Evolutionary conservation across 106 monocot species (phyloP).

Genomic region (Acorus calamus): DNA sequence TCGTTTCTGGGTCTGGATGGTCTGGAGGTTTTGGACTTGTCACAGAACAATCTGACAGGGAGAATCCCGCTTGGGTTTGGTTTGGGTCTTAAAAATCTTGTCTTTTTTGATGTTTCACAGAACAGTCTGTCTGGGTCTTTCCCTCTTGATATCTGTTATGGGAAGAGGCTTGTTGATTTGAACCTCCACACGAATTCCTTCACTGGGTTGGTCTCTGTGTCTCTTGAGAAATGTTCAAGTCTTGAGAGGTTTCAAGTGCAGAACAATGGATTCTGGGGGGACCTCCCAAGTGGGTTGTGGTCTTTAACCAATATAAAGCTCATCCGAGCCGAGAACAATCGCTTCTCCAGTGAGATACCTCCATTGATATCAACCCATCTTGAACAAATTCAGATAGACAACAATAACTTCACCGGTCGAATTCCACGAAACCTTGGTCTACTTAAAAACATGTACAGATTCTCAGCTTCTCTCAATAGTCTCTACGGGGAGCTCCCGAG

Average conservation of each 20-base stretch:
- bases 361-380: slow-evolving; percentile 17
- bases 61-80: slow-evolving; percentile 45
- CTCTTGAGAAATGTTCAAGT: slow-evolving; percentile 28
- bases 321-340: slow-evolving; percentile 56
- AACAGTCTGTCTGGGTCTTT: slow-evolving; percentile 53
- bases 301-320: slow-evolving; percentile 36
- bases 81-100: slow-evolving; percentile 26
- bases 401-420: slow-evolving; percentile 50
- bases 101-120: slow-evolving; percentile 49
- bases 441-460: slow-evolving; percentile 43
- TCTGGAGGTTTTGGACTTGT: slow-evolving; percentile 45
- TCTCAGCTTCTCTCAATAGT: slow-evolving; percentile 51
- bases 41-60: slow-evolving; percentile 51
- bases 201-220: slow-evolving; percentile 21
- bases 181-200: slow-evolving; percentile 40
- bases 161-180: slow-evolving; percentile 29
- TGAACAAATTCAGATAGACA: slow-evolving; percentile 69
- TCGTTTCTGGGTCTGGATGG: slow-evolving; percentile 23
- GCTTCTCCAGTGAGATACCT: slow-evolving; percentile 46
- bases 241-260: slow-evolving; percentile 60
- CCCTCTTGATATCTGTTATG: slow-evolving; percentile 39
- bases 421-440: slow-evolving; percentile 40
- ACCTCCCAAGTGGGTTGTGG: slow-evolving; percentile 52
- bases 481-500: slow-evolving; percentile 43
- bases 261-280: slow-evolving; percentile 38